A percentile compares a stretch with the other conserved stretches of the same genome.
phyloP scores from a whole-genome alignment of 2,329 filamentous ascomycete genomes.

The Venturia asperata region DNA sequence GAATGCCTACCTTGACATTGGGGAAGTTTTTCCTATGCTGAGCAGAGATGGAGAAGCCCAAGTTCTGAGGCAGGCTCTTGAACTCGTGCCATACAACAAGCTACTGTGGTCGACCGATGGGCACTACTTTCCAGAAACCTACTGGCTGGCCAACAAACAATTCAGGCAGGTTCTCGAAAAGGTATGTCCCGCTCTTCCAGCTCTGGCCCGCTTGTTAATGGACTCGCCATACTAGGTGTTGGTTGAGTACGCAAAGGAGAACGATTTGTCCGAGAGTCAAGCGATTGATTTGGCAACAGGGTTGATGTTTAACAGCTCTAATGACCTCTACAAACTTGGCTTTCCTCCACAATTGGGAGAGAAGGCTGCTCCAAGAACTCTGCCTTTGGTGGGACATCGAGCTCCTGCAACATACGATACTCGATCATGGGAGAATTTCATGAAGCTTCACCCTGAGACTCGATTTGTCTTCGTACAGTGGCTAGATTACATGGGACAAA shows the following conservation, averaged over 20 bases:
- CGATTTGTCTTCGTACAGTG: conserved; percentile 70
- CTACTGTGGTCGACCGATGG: conserved; percentile 76
- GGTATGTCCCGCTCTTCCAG: conserved; percentile 37
- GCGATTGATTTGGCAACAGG: conserved; percentile 58
- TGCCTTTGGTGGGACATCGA: not conserved
- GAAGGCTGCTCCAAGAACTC: not conserved
- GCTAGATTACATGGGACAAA: conserved; percentile 67
- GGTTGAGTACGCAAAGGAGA: conserved; percentile 57
- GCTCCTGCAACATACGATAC: conserved; percentile 29
- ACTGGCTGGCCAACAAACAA: conserved; percentile 63
- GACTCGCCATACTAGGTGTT: conserved; percentile 49
- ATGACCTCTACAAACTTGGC: conserved; percentile 61
- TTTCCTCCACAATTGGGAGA: conserved; percentile 29
- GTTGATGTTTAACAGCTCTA: conserved; percentile 70
- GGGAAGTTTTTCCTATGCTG: conserved; percentile 73
- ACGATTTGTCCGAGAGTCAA: conserved; percentile 54
- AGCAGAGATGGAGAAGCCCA: conserved; percentile 68
- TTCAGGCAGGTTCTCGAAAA: conserved; percentile 63
- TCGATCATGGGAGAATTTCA: conserved; percentile 41
- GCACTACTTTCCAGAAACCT: conserved; percentile 73
- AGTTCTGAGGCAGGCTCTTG: conserved; percentile 64
- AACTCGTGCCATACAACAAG: conserved; percentile 68
- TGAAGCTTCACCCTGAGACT: conserved; percentile 43
- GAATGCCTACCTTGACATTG: conserved; percentile 77
- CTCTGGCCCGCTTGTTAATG: not conserved